These are phyloP conservation scores for Rhizopogon vesiculosus DNA, from an alignment of 768 basidiomycete species.

Conservation along the genomic window DNA sequence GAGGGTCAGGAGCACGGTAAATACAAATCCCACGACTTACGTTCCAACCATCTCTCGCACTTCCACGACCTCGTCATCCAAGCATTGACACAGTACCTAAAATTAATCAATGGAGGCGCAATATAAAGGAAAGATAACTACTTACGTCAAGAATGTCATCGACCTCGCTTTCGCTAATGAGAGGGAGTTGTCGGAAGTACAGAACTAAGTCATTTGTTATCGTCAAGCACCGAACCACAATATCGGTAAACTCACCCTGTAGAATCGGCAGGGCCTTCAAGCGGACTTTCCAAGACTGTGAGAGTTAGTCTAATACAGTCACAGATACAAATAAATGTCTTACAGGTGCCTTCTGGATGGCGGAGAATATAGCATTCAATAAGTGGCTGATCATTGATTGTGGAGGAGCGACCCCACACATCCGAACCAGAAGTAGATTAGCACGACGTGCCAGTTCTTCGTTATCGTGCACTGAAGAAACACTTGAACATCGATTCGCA, in stretches of 20 bases:
- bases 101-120: not conserved
- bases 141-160: conserved; percentile 76
- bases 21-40: conserved; percentile 36
- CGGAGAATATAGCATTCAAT: conserved; percentile 67
- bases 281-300: conserved; percentile 82
- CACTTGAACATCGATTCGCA: not conserved
- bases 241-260: conserved; percentile 44
- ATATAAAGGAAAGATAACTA: not conserved
- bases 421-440: conserved; percentile 67
- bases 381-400: conserved; percentile 61
- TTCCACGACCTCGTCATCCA: conserved; percentile 86
- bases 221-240: not conserved
- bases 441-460: conserved; percentile 64
- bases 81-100: conserved; percentile 72
- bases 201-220: conserved; percentile 43
- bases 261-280: conserved; percentile 83
- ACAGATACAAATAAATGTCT: conserved; percentile 18
- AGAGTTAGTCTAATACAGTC: conserved; percentile 3
- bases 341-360: conserved; percentile 74
- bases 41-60: conserved; percentile 87
- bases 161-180: conserved; percentile 71
- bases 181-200: conserved; percentile 85
- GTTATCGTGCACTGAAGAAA: conserved; percentile 59
- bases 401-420: conserved; percentile 84
- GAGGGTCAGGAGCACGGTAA: conserved; percentile 15